Evolutionary conservation across 2,329 filamentous ascomycete genomes (phyloP).

Genomic region (Rhynchosporium secalis): DNA sequence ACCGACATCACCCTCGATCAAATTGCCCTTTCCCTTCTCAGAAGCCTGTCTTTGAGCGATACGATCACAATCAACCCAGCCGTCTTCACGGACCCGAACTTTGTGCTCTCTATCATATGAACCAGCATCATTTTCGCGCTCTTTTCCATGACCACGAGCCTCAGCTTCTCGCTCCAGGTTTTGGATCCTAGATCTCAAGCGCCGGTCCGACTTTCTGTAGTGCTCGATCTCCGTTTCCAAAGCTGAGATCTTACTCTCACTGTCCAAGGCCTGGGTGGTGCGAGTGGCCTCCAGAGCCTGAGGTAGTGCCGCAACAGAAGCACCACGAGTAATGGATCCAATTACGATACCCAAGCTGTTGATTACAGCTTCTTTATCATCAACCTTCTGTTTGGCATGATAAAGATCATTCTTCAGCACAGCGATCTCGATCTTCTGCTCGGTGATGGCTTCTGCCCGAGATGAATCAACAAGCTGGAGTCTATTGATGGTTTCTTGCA

Average conservation of each 20-base stretch:
- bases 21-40: not conserved
- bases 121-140: not conserved
- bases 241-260: conserved; percentile 12
- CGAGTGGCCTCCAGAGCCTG: not conserved
- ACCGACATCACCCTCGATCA: not conserved
- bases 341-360: conserved; percentile 25
- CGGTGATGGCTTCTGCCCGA: conserved; percentile 14
- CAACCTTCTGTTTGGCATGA: conserved; percentile 15
- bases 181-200: conserved; percentile 17
- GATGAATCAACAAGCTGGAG: not conserved
- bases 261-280: not conserved
- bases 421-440: conserved; percentile 27
- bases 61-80: not conserved
- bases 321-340: conserved; percentile 14
- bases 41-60: not conserved
- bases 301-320: not conserved
- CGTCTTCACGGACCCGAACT: not conserved
- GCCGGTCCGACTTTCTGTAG: conserved; percentile 27
- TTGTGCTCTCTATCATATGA: not conserved
- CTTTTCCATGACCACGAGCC: not conserved
- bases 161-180: conserved; percentile 2
- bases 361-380: conserved; percentile 26
- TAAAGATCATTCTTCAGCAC: conserved; percentile 33
- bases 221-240: conserved; percentile 28
- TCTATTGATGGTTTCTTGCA: not conserved